Evolutionary conservation across 202 grass and related monocot species (phyloP).

Genomic region (Alloteropsis angusta): DNA sequence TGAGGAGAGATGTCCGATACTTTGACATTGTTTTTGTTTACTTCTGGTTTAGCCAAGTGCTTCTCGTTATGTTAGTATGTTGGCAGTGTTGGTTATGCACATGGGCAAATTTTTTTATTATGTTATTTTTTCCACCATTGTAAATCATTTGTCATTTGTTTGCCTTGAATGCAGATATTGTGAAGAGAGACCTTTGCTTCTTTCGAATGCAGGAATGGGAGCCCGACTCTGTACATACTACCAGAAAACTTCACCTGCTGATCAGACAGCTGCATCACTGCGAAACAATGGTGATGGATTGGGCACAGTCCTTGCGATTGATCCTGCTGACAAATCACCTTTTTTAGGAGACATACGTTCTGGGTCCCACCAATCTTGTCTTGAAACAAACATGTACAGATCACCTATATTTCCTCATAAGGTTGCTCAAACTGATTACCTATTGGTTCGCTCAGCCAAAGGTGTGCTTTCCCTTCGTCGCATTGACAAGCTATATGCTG

Average conservation of each 20-base stretch:
- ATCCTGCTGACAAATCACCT: constrained; percentile 76
- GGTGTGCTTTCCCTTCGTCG: constrained; percentile 71
- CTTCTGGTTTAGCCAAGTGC: no score
- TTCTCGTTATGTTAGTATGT: no score
- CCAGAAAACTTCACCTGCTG: constrained; percentile 57
- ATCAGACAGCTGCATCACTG: constrained; percentile 52
- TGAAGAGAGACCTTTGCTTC: constrained; percentile 84
- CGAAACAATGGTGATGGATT: constrained; percentile 47
- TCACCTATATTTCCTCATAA: constrained; percentile 84
- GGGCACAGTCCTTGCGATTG: constrained; percentile 64
- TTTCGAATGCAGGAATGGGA: constrained; percentile 84
- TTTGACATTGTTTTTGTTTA: no score
- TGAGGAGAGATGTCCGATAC: no score
- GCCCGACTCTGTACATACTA: constrained; percentile 87
- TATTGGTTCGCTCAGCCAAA: constrained; percentile 80
- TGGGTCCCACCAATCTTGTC: constrained; percentile 64
- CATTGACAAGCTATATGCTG: constrained; percentile 72
- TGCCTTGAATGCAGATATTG: constrained; percentile 81
- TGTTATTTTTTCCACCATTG: constrained; percentile 13
- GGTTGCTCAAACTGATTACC: constrained; percentile 61
- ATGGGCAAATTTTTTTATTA: not conserved
- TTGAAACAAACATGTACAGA: constrained; percentile 89
- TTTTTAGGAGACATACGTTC: constrained; percentile 74
- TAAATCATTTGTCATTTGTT: no score
- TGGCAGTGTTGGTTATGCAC: no score